A percentile compares a stretch with the other conserved stretches of the same genome.
phyloP scores from a whole-genome alignment of 495 filamentous ascomycete genomes.

The Hamigera avellanea region DNA sequence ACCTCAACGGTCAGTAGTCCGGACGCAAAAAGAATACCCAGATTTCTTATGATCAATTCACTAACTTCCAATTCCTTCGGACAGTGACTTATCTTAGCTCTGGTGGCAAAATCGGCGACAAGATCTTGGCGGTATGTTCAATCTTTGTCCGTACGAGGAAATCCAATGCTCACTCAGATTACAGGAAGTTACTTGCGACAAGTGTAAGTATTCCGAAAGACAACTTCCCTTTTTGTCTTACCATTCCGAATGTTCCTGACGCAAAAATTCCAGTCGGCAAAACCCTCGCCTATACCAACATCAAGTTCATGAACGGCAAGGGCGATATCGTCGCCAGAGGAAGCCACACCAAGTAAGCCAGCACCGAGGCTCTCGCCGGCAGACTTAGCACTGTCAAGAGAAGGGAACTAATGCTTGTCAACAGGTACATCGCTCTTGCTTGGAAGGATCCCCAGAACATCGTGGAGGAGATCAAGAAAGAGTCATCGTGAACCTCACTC shows the following conservation, averaged over 20 bases:
- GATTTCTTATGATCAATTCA: neutral
- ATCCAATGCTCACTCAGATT: constrained; percentile 3
- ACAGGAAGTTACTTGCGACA: constrained; percentile 68
- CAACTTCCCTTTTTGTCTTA: no score
- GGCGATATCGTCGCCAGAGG: constrained; percentile 75
- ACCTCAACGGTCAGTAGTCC: constrained; percentile 59
- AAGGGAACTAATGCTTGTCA: constrained; percentile 1
- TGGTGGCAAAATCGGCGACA: constrained; percentile 75
- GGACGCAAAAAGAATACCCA: neutral
- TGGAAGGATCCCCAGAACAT: constrained; percentile 51
- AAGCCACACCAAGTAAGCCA: constrained; percentile 94
- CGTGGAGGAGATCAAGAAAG: constrained; percentile 34
- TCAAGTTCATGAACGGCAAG: constrained; percentile 66
- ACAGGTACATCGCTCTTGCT: constrained; percentile 44
- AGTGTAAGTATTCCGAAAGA: constrained; percentile 52
- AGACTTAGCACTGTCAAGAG: neutral
- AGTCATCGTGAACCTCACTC: constrained; percentile 3
- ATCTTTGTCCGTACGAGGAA: neutral
- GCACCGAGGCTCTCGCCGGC: constrained; percentile 2
- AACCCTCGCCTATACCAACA: constrained; percentile 77
- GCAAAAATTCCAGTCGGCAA: constrained; percentile 59
- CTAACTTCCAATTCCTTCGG: neutral
- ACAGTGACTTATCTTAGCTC: constrained; percentile 82
- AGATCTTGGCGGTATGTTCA: constrained; percentile 45
- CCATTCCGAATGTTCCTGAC: no score